Evolutionary conservation across 768 basidiomycete genomes (phyloP), one percentile per base, ranked within the genome.

Genomic region (Mycena floridula): DNA sequence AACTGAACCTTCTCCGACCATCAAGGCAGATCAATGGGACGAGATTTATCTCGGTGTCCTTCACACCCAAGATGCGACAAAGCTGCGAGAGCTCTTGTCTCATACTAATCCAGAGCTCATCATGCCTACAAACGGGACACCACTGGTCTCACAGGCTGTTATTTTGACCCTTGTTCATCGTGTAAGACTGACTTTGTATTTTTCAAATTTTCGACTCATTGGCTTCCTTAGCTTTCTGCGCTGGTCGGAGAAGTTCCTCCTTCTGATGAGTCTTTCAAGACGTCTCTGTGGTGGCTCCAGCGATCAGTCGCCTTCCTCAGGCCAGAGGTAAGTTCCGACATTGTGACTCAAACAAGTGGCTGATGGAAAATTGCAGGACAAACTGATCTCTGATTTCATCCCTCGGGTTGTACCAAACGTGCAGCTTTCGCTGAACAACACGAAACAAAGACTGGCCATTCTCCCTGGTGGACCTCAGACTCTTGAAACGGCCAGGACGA

Each of bases 231-330:
- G 87, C 73, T 91, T 25, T 79, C 88, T 46, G 73, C 78, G 23
- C 74, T 84, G 47, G 75, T 90, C 37, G 81, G 82, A 32, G 87
- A 90, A 58, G 81, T 77, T 3, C 75, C 85, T 5, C 85, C 89
- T 8, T 72, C 74, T 39, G 89, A 92, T 48, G 89, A 91, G 54
- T 63, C 75, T 5, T 90, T 89, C 74, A 89, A 89, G 64, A 78
- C 76, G 12, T 78, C 84, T 6, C 65, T 91, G 45, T 90, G 89
- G 88, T 92, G 89, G 89, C 66, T 92, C 52, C 86, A 90, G 58
- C 81, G 89, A 44, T 73, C 85, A 27, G 70, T 85, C 6, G 68
- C 75, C 12, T 70, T 82, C 25, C 73, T 91, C 50, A 85, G 84
- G 56, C 81, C 87, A 41, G 82, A 81, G 54, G 85, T 85, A 59